Base-by-base conservation (phyloP, 805 yeast species). In the Tetrapisispora phaffii region DNA sequence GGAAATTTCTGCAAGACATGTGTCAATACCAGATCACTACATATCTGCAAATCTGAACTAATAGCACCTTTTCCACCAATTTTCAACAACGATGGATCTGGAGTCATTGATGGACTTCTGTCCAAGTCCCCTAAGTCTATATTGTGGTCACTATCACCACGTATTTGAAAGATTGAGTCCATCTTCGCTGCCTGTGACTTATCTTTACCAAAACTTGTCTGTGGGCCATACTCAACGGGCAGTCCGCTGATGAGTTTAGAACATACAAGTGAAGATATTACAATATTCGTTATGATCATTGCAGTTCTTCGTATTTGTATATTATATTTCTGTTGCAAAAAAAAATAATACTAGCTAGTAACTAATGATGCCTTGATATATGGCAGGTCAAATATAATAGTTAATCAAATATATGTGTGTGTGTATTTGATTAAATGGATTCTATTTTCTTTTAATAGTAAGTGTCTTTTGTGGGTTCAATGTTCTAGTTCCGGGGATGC, bases 51-150 rank as follows among this genome's bases (percentile, higher is more conserved):
- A 45, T 67, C 65, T 6, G 73, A 69, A 46, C 70, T 61, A 7
- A 63, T 55, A 2, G 69, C 67, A 17, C 64, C 53, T 34, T 61
- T 57, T 2, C 34, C 20, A 28, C 66, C 67, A 2, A 47, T 48
- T 43, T 56, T 56, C 32, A 50, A 34, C 4, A 56, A 45, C 4
- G 46, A 39, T 0, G 52, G 44, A 34, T 65, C 57, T 19, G 74
- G 74, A 4, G 54, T 56, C 38, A 69, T 47, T 0, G 67, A 54
- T 0, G 73, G 72, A 13, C 53, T 47, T 41, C 73, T 55, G 24
- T 50, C 52, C n/a, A 70, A 47, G 0, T 68, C 70, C 23, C 57
- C 56, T 17, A 70, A 59, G 36, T 68, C 73, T n/a, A 70, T 70
- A 39, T 71, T 67, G 26, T 59, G 67, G 6, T 51, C 54, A 12